Conservation (phyloP, 129 eudicot genomes). For the Lonicera japonica region DNA sequence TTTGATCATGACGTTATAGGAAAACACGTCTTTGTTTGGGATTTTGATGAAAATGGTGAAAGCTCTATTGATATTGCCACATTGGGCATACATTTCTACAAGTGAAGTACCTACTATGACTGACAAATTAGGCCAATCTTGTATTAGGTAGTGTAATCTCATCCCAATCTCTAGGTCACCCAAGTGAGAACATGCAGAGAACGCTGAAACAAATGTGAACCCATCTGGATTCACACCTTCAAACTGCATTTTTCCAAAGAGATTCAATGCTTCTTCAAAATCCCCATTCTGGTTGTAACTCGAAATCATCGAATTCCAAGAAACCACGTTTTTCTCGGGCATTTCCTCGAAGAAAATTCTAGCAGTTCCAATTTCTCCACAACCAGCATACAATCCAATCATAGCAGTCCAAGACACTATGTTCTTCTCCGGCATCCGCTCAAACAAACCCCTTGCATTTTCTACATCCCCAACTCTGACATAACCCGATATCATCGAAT, state of each 20-base stretch:
- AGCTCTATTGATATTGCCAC: constrained; percentile 43
- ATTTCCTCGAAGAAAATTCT: constrained; percentile 16
- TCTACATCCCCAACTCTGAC: constrained; percentile 17
- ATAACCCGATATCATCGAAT: constrained; percentile 27
- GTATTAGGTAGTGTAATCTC: constrained; percentile 34
- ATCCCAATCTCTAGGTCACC: constrained; percentile 43
- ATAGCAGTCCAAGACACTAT: constrained; percentile 34
- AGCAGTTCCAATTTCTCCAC: constrained; percentile 18
- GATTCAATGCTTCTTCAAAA: constrained; percentile 33
- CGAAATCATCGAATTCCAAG: constrained; percentile 38
- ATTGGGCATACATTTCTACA: constrained; percentile 51
- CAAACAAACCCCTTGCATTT: constrained; percentile 24
- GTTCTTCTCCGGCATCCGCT: constrained; percentile 23
- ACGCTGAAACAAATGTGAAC: constrained; percentile 35
- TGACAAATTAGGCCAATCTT: constrained; percentile 28
- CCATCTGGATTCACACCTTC: constrained; percentile 34
- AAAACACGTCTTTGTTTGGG: constrained; percentile 30
- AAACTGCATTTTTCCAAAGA: constrained; percentile 36
- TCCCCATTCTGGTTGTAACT: constrained; percentile 20
- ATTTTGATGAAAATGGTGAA: constrained; percentile 29
- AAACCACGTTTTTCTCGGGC: constrained; percentile 33
- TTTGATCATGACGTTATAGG: constrained; percentile 51
- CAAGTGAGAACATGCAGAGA: constrained; percentile 43
- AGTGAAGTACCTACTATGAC: constrained; percentile 37
- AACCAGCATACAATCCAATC: constrained; percentile 17